A percentile compares a stretch with the other conserved stretches of the same genome.
Evolutionary conservation across 2,329 filamentous ascomycete species (phyloP).

Genomic region (Cercospora beticola): DNA sequence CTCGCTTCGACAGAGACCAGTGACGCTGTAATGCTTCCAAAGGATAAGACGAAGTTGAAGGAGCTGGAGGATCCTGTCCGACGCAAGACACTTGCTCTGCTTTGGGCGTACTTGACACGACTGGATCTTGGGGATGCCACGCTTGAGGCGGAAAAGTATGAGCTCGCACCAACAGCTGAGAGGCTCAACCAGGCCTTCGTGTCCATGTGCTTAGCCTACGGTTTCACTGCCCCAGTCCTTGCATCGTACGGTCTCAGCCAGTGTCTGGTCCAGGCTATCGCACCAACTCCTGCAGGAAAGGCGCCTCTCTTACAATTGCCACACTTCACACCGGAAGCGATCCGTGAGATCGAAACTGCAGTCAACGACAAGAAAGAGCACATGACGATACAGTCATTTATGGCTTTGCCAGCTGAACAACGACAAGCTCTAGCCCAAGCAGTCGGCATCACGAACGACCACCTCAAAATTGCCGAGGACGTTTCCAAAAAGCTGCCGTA

Average conservation of each 20-base stretch:
- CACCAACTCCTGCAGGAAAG: slow-evolving; percentile 63
- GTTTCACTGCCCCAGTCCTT: slow-evolving; percentile 77
- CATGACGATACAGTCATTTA: slow-evolving; percentile 80
- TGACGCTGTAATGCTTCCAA: slow-evolving; percentile 62
- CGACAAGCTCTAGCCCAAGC: slow-evolving; percentile 71
- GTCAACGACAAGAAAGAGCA: slow-evolving; percentile 61
- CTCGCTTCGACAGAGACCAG: slow-evolving; percentile 59
- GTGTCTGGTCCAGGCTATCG: slow-evolving; percentile 82
- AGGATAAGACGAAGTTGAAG: slow-evolving; percentile 75
- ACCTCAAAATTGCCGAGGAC: slow-evolving; percentile 72
- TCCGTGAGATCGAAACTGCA: slow-evolving; percentile 61
- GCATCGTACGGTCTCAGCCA: slow-evolving; percentile 80
- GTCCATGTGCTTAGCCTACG: slow-evolving; percentile 83
- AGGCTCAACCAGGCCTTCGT: slow-evolving; percentile 82
- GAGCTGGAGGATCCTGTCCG: slow-evolving; percentile 76
- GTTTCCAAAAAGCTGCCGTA: slow-evolving; percentile 83
- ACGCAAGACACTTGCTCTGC: slow-evolving; percentile 80
- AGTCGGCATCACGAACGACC: slow-evolving; percentile 67
- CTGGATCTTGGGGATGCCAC: slow-evolving; percentile 76
- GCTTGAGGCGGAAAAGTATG: slow-evolving; percentile 82
- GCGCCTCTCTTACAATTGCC: slow-evolving; percentile 84
- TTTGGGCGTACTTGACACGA: slow-evolving; percentile 94
- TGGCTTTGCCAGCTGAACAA: slow-evolving; percentile 75
- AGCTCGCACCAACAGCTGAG: slow-evolving; percentile 82
- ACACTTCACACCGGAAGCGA: slow-evolving; percentile 68